phyloP scores from a whole-genome alignment of 192 early-diverging fungal genomes.

The Coemansia sp. region DNA sequence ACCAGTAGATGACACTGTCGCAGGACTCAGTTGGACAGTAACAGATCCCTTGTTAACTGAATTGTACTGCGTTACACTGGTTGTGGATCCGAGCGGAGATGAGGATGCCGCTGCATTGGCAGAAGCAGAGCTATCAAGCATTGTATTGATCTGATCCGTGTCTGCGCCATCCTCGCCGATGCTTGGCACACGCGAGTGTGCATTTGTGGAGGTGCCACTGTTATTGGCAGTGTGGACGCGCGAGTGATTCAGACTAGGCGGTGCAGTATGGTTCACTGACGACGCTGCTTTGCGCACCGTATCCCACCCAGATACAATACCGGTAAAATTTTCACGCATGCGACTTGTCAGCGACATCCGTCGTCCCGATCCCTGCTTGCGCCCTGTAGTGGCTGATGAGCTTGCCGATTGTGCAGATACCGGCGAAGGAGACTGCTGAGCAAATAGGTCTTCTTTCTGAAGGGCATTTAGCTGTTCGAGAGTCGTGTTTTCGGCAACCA shows the following conservation, averaged over 20 bases:
- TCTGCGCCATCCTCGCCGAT: constrained; percentile 13
- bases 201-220: constrained; percentile 44
- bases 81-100: neutral
- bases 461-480: neutral
- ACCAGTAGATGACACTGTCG: neutral
- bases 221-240: constrained; percentile 36
- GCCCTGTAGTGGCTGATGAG: neutral
- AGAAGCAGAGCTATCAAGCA: neutral
- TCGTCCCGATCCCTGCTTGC: constrained; percentile 5
- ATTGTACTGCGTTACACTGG: neutral
- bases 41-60: neutral
- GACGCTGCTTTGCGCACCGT: constrained; percentile 16
- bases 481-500: neutral
- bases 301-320: constrained; percentile 43
- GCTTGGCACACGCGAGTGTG: constrained; percentile 48
- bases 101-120: neutral
- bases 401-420: neutral
- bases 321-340: constrained; percentile 49
- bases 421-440: neutral
- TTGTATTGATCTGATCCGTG: neutral
- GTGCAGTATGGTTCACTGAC: constrained; percentile 37
- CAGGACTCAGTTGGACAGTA: neutral
- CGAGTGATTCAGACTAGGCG: constrained; percentile 42
- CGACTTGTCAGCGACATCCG: constrained; percentile 45
- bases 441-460: neutral